Evolutionary conservation across 805 yeast genomes (phyloP).

Genomic region (Nakazawaea ambrosiae): DNA sequence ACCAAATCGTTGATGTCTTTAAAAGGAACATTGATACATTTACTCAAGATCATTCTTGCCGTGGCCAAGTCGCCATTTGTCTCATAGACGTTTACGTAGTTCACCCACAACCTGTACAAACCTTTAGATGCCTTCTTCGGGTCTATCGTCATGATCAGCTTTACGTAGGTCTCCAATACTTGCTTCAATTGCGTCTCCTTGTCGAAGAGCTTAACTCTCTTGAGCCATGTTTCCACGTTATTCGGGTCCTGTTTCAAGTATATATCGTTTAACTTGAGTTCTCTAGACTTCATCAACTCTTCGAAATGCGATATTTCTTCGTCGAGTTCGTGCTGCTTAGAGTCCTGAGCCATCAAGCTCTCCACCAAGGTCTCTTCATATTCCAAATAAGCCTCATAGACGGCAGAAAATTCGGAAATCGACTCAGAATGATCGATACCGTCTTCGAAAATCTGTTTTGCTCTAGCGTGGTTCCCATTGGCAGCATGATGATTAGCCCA

Average conservation of each 20-base stretch:
- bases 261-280: conserved; percentile 59
- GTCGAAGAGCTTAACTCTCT: conserved; percentile 43
- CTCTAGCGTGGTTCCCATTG: conserved; percentile 27
- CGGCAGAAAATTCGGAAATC: conserved; percentile 51
- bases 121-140: conserved; percentile 46
- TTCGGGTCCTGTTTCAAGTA: conserved; percentile 54
- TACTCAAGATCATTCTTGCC: conserved; percentile 55
- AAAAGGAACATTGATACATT: conserved; percentile 67
- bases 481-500: conserved; percentile 42
- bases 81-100: conserved; percentile 62
- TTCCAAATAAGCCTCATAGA: conserved; percentile 59
- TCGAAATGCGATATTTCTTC: conserved; percentile 43
- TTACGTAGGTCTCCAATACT: conserved; percentile 49
- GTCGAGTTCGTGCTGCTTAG: conserved; percentile 26
- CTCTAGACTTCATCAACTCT: conserved; percentile 47
- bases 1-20: conserved; percentile 56
- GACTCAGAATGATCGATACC: conserved; percentile 42
- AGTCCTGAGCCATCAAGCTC: conserved; percentile 19
- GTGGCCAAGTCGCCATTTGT: conserved; percentile 44
- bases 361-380: conserved; percentile 47
- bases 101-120: conserved; percentile 60
- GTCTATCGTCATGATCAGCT: conserved; percentile 60
- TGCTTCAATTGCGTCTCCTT: conserved; percentile 29
- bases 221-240: conserved; percentile 63
- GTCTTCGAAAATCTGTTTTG: conserved; percentile 37